Evolutionary conservation across 495 filamentous ascomycete genomes (phyloP).

Genomic region (Lasiosphaeria hispida): DNA sequence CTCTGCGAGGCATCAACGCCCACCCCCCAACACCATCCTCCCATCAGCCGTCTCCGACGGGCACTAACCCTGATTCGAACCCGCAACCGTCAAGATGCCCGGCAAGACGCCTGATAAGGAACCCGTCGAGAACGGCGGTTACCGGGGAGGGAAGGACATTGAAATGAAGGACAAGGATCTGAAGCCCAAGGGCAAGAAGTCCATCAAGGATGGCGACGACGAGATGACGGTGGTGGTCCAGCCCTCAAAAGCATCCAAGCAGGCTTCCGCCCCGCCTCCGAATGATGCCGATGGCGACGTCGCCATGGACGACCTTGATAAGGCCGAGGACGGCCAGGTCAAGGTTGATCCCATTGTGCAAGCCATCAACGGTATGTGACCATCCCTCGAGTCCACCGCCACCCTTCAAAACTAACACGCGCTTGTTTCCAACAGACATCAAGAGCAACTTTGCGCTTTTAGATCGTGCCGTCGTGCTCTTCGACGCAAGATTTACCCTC

Average conservation of each 20-base stretch:
- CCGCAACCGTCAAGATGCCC: constrained; percentile 43
- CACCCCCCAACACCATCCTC: constrained; percentile 20
- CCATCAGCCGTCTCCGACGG: constrained; percentile 20
- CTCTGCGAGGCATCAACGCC: constrained; percentile 19
- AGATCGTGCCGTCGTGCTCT: constrained; percentile 87
- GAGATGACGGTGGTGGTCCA: constrained; percentile 87
- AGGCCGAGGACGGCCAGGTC: constrained; percentile 54
- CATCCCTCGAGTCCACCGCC: not conserved
- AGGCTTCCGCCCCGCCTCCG: constrained; percentile 55
- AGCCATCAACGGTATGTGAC: constrained; percentile 47
- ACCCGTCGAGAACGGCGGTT: constrained; percentile 69
- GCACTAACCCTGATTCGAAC: constrained; percentile 4
- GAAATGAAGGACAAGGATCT: constrained; percentile 78
- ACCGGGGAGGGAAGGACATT: constrained; percentile 73
- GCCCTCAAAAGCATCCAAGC: constrained; percentile 67
- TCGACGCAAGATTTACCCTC: constrained; percentile 92
- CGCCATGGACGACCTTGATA: constrained; percentile 66
- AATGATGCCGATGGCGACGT: constrained; percentile 71
- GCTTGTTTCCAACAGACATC: constrained; percentile 61
- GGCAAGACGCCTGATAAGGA: constrained; percentile 72
- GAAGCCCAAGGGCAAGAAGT: constrained; percentile 66
- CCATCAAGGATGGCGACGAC: constrained; percentile 58
- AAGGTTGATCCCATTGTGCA: constrained; percentile 66
- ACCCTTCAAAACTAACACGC: constrained; percentile 3
- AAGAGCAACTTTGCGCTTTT: constrained; percentile 88